A percentile compares a stretch with the other conserved stretches of the same genome.
These are phyloP conservation scores for Trichoderma orchidacearum DNA, from an alignment of 495 filamentous ascomycete species.

Conservation along the genomic window DNA sequence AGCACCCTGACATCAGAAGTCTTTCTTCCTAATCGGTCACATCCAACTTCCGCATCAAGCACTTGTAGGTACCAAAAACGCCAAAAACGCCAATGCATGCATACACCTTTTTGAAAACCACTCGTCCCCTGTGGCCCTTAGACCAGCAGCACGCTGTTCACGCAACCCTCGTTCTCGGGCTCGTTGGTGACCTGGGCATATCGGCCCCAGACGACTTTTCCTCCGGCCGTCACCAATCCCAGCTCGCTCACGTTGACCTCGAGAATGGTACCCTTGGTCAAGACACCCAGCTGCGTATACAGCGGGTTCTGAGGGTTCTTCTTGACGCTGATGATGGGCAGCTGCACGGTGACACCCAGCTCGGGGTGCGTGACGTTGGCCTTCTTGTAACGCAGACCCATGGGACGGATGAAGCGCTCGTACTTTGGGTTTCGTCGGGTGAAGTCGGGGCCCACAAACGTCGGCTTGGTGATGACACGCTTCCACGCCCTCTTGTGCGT, in stretches of 20 bases:
- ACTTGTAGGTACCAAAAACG: neutral
- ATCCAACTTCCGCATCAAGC: neutral
- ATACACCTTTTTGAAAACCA: neutral
- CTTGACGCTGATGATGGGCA: constrained; percentile 90
- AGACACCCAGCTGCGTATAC: constrained; percentile 86
- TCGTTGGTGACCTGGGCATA: constrained; percentile 74
- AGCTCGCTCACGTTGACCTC: constrained; percentile 94
- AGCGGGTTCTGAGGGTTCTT: constrained; percentile 96
- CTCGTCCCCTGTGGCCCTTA: neutral
- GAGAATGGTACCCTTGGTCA: constrained; percentile 89
- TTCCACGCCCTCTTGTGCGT: constrained; percentile 67
- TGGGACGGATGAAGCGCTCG: constrained; percentile 64
- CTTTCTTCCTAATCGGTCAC: neutral
- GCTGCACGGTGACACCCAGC: constrained; percentile 76
- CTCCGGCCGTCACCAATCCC: constrained; percentile 80
- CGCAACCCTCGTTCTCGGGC: constrained; percentile 66
- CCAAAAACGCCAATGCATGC: neutral
- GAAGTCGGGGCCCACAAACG: constrained; percentile 73
- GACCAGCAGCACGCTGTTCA: constrained; percentile 28
- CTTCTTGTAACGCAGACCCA: constrained; percentile 87
- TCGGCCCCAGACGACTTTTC: constrained; percentile 78
- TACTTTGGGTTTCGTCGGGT: constrained; percentile 90
- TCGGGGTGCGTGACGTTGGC: constrained; percentile 85
- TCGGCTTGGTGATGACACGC: constrained; percentile 70
- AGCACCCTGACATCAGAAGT: neutral